Conservation (phyloP, 2,329 filamentous ascomycete species). For the Fusarium domesticum region DNA sequence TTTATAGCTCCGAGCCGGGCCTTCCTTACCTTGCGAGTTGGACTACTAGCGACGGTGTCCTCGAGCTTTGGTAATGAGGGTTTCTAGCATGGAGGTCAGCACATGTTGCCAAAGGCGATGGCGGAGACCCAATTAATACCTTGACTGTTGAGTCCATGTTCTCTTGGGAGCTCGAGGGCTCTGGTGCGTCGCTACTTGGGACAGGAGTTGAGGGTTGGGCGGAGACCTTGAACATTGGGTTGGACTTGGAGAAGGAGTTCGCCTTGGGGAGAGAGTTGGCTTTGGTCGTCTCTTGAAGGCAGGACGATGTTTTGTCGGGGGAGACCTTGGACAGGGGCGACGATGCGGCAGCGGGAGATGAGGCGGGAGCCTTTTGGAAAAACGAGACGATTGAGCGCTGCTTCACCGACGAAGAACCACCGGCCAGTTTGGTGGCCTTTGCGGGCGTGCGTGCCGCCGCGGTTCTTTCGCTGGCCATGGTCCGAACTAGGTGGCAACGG, state of each 20-base stretch:
- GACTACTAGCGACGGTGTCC: conserved; percentile 55
- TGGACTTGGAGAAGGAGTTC: conserved; percentile 37
- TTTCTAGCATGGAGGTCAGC: conserved; percentile 42
- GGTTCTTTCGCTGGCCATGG: conserved; percentile 32
- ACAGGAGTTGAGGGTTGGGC: conserved; percentile 60
- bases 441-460: conserved; percentile 35
- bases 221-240: conserved; percentile 31
- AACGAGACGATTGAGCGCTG: conserved; percentile 45
- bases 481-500: conserved; percentile 7
- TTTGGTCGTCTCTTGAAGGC: conserved; percentile 42
- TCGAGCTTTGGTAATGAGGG: conserved; percentile 29
- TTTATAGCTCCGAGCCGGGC: too few species aligned
- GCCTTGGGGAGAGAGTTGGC: conserved; percentile 43
- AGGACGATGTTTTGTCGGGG: conserved; percentile 33
- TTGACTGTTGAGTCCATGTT: conserved; percentile 45
- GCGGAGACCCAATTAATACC: conserved; percentile 10
- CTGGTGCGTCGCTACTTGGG: conserved; percentile 74
- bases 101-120: conserved; percentile 5
- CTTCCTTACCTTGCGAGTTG: conserved; percentile 73
- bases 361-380: conserved; percentile 43
- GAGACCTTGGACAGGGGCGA: conserved; percentile 33
- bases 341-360: conserved; percentile 33
- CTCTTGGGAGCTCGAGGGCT: conserved; percentile 66
- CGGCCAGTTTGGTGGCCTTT: conserved; percentile 30
- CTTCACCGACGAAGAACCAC: conserved; percentile 35